Base-by-base conservation (phyloP, 2,329 filamentous ascomycete genomes). In the Diplodia mutila region DNA sequence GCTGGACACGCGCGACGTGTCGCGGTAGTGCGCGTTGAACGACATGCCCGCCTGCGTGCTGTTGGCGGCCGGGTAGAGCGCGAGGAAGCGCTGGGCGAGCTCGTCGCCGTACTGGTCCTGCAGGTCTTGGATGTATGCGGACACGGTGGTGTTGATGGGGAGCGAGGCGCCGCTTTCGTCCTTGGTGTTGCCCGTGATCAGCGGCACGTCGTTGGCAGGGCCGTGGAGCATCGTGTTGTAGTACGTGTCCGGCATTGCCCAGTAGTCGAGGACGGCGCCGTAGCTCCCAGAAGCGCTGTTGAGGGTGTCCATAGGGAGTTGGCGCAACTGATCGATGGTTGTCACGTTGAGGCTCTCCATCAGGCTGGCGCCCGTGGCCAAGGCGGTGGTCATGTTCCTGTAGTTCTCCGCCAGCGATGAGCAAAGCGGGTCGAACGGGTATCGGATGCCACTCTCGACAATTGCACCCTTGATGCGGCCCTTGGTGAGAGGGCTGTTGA, bases 151-250 rank as follows among this genome's bases (percentile, higher is more conserved):
- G 12, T 74, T 78, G 1, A 83, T 82, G 0, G 81, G 84, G 68
- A 89, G 89, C 1, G 80, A 79, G 2, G 85, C 85, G 0, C 87
- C 89, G 51, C 68, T 72, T 74, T 91, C 89, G 70, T 91, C 89
- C 0, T 85, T 85, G 73, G 90, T 91, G n/a, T 83, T 84, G 1
- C 90, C 89, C 23, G 85, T 78, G 1, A 91, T 80, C 34, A 90
- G 82, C 0, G 88, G 87, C 0, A 91, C 85, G 59, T 86, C 69
- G 34, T 77, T 67, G 21, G 76, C 72, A 0, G 69, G 69, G 1
- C 72, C 73, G 51, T 77, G 73, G 9, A 74, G 73, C 29, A 72
- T 69, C 32, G 67, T 65, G 55, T 69, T 67, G 49, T 23, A 63
- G 34, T 73, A 74, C 1, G 73, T 73, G 1, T 72, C 72, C 12